Evolutionary conservation across 2,329 filamentous ascomycete genomes (phyloP), one percentile per base, ranked within the genome.

Genomic region (Colletotrichum euphorbiae): DNA sequence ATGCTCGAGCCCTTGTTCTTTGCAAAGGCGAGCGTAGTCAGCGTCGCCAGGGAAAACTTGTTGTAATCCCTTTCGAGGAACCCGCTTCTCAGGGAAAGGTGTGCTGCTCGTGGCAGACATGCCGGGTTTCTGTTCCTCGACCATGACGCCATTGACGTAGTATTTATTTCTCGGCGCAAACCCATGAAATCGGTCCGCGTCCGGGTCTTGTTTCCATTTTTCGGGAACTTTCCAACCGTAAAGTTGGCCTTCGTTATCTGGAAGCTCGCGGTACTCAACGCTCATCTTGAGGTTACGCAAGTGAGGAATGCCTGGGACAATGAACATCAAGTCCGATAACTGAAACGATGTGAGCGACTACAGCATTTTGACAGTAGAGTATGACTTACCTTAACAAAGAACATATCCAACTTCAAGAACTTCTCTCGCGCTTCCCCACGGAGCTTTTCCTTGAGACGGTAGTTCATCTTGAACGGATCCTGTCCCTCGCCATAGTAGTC

Each of bases 131-230:
- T 85, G 83, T 73, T 90, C 87, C 40, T 80, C 80, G 11, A 87
- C 79, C 36, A 88, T 74, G 8, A 78, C 71, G 36, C 89, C 89
- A 72, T 89, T 85, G 71, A 88, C 71, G 71, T 85, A 91, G 73
- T 88, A 85, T 73, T 86, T 89, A 71, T 82, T 82, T 67, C 85
- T 80, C 1, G 89, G 89, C 4, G 85, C 84, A 73, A 87, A 89
- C 3, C 81, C 81, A 48, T 83, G 78, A 66, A 81, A 83, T n/a
- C 82, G 82, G 61, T 81, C 80, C 1, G 81, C 81, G 65, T 85
- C 85, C 2, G 87, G 86, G 71, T 91, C 88, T 61, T 81, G 79
- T 74, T 84, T 89, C 86, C 87, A 91, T 74, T 89, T 90, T 62
- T 80, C 78, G 3, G 80, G 77, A 6, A 78, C 74, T 50, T 75